Conservation (phyloP, 441 rosid genomes). For the Biscutella laevigata region DNA sequence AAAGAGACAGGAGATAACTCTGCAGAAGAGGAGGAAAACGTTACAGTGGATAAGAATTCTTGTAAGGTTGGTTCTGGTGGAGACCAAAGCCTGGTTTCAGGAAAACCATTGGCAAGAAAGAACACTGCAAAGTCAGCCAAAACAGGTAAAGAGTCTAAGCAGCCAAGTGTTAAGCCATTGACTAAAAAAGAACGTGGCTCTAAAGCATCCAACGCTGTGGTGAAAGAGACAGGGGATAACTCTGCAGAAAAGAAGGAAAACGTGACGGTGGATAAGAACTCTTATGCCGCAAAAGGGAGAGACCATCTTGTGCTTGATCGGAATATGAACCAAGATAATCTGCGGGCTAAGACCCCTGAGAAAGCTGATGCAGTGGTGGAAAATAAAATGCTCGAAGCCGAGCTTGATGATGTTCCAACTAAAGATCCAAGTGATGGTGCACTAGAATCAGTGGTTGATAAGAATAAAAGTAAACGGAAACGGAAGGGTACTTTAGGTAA, state of each 20-base stretch:
- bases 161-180: too few species aligned
- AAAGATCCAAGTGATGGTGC: conserved; percentile 23
- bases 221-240: conserved; percentile 15
- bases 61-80: conserved; percentile 25
- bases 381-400: conserved; percentile 4
- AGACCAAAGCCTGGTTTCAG: conserved; percentile 19
- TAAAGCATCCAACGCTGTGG: conserved; percentile 2
- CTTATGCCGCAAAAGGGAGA: conserved; percentile 46
- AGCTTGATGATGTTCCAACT: conserved; percentile 14
- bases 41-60: background rate
- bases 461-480: conserved; percentile 7
- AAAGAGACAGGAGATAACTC: conserved; percentile 19
- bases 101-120: conserved; percentile 16
- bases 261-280: background rate
- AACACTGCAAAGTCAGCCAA: conserved; percentile 13
- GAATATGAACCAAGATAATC: conserved; percentile 20
- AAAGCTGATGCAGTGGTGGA: conserved; percentile 14
- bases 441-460: conserved; percentile 12
- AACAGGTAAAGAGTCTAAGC: conserved; percentile 26
- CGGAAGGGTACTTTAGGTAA: conserved; percentile 4
- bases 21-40: conserved; percentile 45
- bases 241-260: conserved; percentile 42
- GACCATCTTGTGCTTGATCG: conserved; percentile 22
- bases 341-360: conserved; percentile 17
- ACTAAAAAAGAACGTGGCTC: background rate